A percentile compares a stretch with the other conserved stretches of the same genome.
phyloP scores from a whole-genome alignment of 176 grass and related monocot species.

The Oryza nivara region DNA sequence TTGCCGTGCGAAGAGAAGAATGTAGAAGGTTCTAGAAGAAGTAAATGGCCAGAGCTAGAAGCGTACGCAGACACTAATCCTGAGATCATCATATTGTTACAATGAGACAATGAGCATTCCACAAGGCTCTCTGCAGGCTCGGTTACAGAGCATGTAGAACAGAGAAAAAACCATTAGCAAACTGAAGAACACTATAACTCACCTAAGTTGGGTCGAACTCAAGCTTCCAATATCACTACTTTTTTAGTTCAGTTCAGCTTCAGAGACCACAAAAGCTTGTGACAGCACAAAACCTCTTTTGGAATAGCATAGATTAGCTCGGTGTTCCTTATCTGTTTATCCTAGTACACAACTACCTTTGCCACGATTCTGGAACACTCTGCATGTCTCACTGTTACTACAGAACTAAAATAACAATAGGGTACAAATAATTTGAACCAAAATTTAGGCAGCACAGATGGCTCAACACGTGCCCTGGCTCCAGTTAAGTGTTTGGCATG shows the following conservation, averaged over 20 bases:
- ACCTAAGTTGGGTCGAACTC: too few relatives aligned
- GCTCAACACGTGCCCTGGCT: neutral
- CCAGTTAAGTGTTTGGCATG: neutral
- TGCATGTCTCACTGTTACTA: neutral
- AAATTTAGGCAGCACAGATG: neutral
- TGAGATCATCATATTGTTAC: too few relatives aligned
- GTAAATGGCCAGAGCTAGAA: too few relatives aligned
- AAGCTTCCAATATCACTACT: too few relatives aligned
- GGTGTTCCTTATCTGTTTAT: neutral
- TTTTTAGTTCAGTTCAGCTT: neutral
- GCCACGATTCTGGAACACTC: neutral
- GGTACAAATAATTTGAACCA: neutral
- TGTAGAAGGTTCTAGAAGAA: too few relatives aligned
- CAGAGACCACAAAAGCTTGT: neutral
- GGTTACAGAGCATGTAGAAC: too few relatives aligned
- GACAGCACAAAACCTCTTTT: neutral
- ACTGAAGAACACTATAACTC: too few relatives aligned
- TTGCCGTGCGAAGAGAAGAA: neutral
- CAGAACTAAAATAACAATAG: neutral
- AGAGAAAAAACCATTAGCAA: too few relatives aligned
- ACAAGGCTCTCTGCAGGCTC: too few relatives aligned
- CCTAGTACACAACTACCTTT: neutral
- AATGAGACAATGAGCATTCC: too few relatives aligned
- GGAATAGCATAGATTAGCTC: neutral
- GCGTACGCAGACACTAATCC: too few relatives aligned